phyloP scores from a whole-genome alignment of 176 grass and related monocot genomes.

The Triticum urartu region DNA sequence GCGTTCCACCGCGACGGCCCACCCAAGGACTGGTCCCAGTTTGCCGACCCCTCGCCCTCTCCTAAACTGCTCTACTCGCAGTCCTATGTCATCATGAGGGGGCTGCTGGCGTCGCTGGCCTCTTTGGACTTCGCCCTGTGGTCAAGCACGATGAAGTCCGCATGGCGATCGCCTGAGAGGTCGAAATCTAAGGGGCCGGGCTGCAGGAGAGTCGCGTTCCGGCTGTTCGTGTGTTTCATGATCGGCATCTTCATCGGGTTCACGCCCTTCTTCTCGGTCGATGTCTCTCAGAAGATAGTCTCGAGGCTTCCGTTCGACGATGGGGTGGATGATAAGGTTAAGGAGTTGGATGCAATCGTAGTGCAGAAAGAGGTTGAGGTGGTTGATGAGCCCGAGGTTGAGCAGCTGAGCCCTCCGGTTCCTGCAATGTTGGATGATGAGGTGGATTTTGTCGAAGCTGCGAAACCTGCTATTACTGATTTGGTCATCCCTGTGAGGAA shows the following conservation, averaged over 20 bases:
- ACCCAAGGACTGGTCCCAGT: slow-evolving; percentile 54
- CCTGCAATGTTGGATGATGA: slow-evolving; percentile 55
- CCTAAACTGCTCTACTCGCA: slow-evolving; percentile 75
- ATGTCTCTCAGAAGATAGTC: slow-evolving; percentile 63
- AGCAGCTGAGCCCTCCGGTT: slow-evolving; percentile 40
- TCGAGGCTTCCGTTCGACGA: slow-evolving; percentile 49
- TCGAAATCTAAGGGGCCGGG: slow-evolving; percentile 57
- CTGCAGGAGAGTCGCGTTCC: slow-evolving; percentile 56
- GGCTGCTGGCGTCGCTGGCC: slow-evolving; percentile 49
- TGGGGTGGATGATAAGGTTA: slow-evolving; percentile 42
- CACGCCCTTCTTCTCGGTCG: slow-evolving; percentile 64
- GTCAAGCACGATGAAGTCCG: slow-evolving; percentile 46
- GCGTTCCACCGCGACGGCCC: slow-evolving; percentile 57
- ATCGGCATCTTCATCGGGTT: slow-evolving; percentile 76
- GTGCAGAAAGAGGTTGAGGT: slow-evolving; percentile 54
- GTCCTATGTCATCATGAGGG: slow-evolving; percentile 63
- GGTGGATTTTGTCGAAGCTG: slow-evolving; percentile 43
- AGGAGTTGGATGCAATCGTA: slow-evolving; percentile 43
- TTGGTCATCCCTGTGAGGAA: slow-evolving; percentile 44
- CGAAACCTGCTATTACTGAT: slow-evolving; percentile 18
- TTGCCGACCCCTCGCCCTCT: slow-evolving; percentile 56
- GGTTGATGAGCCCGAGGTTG: slow-evolving; percentile 32
- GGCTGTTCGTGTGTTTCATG: slow-evolving; percentile 68
- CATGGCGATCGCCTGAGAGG: slow-evolving; percentile 49
- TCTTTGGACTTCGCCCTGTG: slow-evolving; percentile 49